phyloP scores from a whole-genome alignment of 2,329 filamentous ascomycete species.

The Elsinoe australis region DNA sequence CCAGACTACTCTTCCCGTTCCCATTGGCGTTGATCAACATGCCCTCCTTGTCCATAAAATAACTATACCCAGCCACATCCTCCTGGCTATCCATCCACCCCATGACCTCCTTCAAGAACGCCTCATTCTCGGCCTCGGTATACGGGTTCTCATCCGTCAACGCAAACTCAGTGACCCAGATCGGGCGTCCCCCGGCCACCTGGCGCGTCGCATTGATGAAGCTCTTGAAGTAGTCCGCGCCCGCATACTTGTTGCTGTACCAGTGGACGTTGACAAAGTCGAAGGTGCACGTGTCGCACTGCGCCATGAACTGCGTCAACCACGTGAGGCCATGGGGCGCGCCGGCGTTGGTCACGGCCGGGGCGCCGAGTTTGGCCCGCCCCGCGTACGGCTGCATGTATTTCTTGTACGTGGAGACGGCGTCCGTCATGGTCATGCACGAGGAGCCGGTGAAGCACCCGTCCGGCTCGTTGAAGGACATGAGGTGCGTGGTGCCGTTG shows the following conservation, averaged over 20 bases:
- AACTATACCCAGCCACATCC: slow-evolving; percentile 36
- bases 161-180: slow-evolving; percentile 53
- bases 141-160: slow-evolving; percentile 29
- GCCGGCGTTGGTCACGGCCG: slow-evolving; percentile 53
- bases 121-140: slow-evolving; percentile 33
- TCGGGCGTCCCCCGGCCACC: slow-evolving; percentile 20
- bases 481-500: slow-evolving; percentile 42
- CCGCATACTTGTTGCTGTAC: slow-evolving; percentile 40
- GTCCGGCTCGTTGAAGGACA: slow-evolving; percentile 65
- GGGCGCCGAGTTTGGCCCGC: slow-evolving; percentile 46
- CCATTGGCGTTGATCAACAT: slow-evolving; percentile 24
- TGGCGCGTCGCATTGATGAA: slow-evolving; percentile 34
- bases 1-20: slow-evolving; percentile 22
- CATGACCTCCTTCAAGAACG: slow-evolving; percentile 43
- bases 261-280: slow-evolving; percentile 58
- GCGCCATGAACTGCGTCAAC: slow-evolving; percentile 45
- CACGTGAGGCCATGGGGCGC: slow-evolving; percentile 43
- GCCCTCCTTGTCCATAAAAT: slow-evolving; percentile 29
- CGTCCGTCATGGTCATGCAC: slow-evolving; percentile 45
- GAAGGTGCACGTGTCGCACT: slow-evolving; percentile 43
- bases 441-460: slow-evolving; percentile 42
- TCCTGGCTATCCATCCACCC: slow-evolving; percentile 34
- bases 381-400: slow-evolving; percentile 48
- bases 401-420: slow-evolving; percentile 45
- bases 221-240: slow-evolving; percentile 32